Conservation (phyloP, 1,284 basidiomycete species). For the Naganishia sp. region DNA sequence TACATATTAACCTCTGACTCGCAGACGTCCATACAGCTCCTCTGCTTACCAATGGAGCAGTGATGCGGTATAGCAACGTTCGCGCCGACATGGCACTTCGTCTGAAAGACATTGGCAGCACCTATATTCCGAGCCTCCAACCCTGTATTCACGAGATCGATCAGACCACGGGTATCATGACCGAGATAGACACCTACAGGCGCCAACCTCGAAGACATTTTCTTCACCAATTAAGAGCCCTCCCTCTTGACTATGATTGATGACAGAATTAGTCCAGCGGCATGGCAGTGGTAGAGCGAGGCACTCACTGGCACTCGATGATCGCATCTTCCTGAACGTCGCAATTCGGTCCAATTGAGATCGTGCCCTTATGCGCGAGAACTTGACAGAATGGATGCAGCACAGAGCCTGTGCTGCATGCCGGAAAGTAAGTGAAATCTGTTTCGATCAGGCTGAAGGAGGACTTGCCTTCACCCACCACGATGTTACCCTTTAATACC, state of each 20-base stretch:
- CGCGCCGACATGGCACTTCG: constrained; percentile 74
- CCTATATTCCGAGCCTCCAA: constrained; percentile 82
- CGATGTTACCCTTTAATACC: constrained; percentile 84
- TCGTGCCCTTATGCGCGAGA: constrained; percentile 80
- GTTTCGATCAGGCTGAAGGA: neutral
- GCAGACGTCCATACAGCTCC: no score
- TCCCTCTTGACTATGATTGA: constrained; percentile 63
- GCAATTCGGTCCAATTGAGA: constrained; percentile 81
- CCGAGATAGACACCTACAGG: constrained; percentile 60
- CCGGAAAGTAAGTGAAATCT: neutral
- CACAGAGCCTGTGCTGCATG: constrained; percentile 62
- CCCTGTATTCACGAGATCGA: constrained; percentile 57
- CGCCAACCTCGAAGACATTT: constrained; percentile 90
- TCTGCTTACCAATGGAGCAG: constrained; percentile 72
- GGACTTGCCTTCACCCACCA: constrained; percentile 70
- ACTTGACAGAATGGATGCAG: constrained; percentile 93
- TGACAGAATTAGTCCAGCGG: neutral
- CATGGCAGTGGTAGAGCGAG: constrained; percentile 11
- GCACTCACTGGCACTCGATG: constrained; percentile 73
- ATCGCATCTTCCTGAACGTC: constrained; percentile 89
- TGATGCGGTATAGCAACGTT: constrained; percentile 73
- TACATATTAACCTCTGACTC: neutral
- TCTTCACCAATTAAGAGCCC: constrained; percentile 88
- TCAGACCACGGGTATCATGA: neutral
- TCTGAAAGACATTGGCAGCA: constrained; percentile 78